Evolutionary conservation across 148 eudicot genomes (phyloP).

Genomic region (Rhododendron vialii): DNA sequence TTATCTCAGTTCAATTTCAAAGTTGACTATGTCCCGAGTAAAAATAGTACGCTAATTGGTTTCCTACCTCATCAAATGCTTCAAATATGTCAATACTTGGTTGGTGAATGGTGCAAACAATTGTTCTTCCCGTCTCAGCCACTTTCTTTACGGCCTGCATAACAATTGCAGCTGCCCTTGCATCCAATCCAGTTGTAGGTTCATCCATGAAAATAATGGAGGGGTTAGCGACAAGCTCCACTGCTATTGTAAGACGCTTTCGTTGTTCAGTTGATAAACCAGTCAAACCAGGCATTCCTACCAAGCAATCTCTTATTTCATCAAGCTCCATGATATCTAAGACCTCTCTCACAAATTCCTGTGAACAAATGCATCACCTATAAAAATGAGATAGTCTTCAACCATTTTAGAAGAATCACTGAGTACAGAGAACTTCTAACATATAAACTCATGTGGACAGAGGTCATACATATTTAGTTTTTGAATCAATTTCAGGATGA

Average conservation of each 20-base stretch:
- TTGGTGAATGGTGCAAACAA: conserved; percentile 91
- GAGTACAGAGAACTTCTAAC: neutral
- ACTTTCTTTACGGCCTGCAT: conserved; percentile 75
- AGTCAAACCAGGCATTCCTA: conserved; percentile 56
- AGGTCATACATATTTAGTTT: conserved; percentile 48
- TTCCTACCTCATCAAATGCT: conserved; percentile 74
- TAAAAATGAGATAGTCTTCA: neutral
- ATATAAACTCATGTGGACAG: neutral
- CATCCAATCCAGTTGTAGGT: conserved; percentile 84
- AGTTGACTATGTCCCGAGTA: neutral
- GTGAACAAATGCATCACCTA: neutral
- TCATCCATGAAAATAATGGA: conserved; percentile 87
- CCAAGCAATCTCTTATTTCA: conserved; percentile 57
- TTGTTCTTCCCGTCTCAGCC: conserved; percentile 70
- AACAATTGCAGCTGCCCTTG: conserved; percentile 81
- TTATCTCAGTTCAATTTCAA: neutral
- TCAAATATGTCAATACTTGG: conserved; percentile 91
- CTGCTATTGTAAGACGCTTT: conserved; percentile 76
- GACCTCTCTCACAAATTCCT: conserved; percentile 76
- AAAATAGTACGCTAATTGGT: neutral
- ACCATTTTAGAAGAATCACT: neutral
- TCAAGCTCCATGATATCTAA: conserved; percentile 66
- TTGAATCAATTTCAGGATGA: conserved; percentile 51
- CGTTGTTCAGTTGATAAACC: conserved; percentile 85
- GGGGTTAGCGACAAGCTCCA: conserved; percentile 85